phyloP scores from a whole-genome alignment of 768 basidiomycete species.

The Termitomyces sp. region DNA sequence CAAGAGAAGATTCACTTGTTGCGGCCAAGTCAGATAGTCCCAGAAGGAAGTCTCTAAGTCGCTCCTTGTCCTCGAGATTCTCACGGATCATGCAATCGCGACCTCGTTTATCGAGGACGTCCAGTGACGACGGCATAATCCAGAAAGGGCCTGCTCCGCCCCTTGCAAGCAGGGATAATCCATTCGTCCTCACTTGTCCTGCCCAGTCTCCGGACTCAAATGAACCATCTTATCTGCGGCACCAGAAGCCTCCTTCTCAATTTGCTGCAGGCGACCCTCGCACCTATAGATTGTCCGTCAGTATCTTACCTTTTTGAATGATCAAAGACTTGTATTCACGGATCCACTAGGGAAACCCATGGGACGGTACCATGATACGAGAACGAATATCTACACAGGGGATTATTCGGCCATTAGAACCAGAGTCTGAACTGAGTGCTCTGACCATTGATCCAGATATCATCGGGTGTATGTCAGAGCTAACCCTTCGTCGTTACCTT shows the following conservation, averaged over 20 bases:
- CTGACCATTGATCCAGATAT: constrained; percentile 58
- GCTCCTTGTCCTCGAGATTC: constrained; percentile 17
- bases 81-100: constrained; percentile 12
- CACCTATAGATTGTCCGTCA: constrained; percentile 51
- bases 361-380: constrained; percentile 72
- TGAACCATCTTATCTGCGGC: constrained; percentile 6
- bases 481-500: constrained; percentile 69
- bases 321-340: neutral
- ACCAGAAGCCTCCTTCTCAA: constrained; percentile 28
- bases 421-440: constrained; percentile 58
- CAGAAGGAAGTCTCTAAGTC: constrained; percentile 15
- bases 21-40: neutral
- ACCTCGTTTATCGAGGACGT: constrained; percentile 3
- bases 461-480: constrained; percentile 75
- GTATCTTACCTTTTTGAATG: constrained; percentile 3
- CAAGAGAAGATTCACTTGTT: neutral
- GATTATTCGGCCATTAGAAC: constrained; percentile 75
- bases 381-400: constrained; percentile 86
- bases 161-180: neutral
- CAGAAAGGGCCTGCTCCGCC: neutral
- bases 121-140: neutral
- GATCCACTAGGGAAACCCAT: constrained; percentile 25
- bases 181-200: constrained; percentile 24
- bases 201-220: constrained; percentile 26
- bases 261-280: constrained; percentile 54